Conservation (phyloP, 2,329 filamentous ascomycete genomes). For the Macrophomina phaseolina region DNA sequence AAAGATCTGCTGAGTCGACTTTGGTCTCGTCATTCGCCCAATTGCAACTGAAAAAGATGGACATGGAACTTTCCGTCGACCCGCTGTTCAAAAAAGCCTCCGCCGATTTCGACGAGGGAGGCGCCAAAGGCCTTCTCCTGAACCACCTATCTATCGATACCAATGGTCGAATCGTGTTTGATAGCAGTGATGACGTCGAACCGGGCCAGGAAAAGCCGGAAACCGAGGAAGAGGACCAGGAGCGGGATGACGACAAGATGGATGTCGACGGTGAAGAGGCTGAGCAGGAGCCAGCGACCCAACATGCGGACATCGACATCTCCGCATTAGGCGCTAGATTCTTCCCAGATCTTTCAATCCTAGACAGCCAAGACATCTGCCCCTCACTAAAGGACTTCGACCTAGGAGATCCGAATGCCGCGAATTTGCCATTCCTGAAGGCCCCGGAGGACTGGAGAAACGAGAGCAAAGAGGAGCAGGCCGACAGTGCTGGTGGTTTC, state of each 20-base stretch:
- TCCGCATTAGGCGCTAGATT: slow-evolving; percentile 76
- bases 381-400: slow-evolving; percentile 94
- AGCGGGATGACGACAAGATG: slow-evolving; percentile 51
- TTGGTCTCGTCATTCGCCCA: slow-evolving; percentile 86
- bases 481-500: slow-evolving; percentile 76
- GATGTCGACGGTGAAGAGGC: slow-evolving; percentile 36
- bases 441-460: slow-evolving; percentile 84
- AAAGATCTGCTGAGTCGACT: slow-evolving; percentile 89
- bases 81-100: slow-evolving; percentile 99
- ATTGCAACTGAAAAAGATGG: slow-evolving; percentile 94
- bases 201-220: slow-evolving; percentile 49
- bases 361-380: slow-evolving; percentile 91
- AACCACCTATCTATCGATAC: slow-evolving; percentile 97
- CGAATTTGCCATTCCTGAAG: slow-evolving; percentile 90
- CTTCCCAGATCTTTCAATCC: slow-evolving; percentile 76
- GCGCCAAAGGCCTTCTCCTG: slow-evolving; percentile 90
- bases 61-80: slow-evolving; percentile 94
- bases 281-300: slow-evolving; percentile 41
- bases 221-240: slow-evolving; percentile 47
- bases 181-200: slow-evolving; percentile 87
- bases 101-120: slow-evolving; percentile 97
- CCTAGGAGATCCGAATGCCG: slow-evolving; percentile 81
- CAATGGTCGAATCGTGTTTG: slow-evolving; percentile 92
- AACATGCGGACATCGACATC: slow-evolving; percentile 69
- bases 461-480: slow-evolving; percentile 67